phyloP scores from a whole-genome alignment of 139 green algal genomes.

The Chlorella sp. region DNA sequence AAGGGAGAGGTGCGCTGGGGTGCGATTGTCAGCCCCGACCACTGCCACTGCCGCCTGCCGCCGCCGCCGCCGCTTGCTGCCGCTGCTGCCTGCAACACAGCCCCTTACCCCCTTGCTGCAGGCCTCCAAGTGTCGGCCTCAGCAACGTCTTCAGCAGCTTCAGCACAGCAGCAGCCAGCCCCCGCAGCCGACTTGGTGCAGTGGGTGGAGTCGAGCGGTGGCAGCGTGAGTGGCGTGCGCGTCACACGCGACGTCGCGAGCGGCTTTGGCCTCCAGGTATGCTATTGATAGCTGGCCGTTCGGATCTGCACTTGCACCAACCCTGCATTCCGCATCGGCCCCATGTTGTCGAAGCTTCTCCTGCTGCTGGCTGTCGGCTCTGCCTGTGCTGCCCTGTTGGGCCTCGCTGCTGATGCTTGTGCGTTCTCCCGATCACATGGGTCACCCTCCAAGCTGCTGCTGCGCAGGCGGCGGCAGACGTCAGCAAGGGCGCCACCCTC shows the following conservation, averaged over 20 bases:
- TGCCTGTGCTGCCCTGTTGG: too few species aligned
- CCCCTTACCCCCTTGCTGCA: not conserved
- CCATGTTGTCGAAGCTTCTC: too few species aligned
- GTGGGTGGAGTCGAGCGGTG: constrained; percentile 24
- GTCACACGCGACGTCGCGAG: not conserved
- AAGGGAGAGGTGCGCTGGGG: not conserved
- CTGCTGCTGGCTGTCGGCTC: too few species aligned
- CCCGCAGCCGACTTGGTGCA: constrained; percentile 5
- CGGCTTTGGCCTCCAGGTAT: constrained; percentile 13
- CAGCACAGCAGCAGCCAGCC: not conserved
- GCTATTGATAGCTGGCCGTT: too few species aligned
- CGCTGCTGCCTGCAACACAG: not conserved
- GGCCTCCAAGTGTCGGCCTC: not conserved
- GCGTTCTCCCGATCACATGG: not conserved
- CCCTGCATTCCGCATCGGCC: too few species aligned
- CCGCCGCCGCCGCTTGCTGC: not conserved
- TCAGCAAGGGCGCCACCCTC: not conserved
- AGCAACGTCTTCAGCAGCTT: not conserved
- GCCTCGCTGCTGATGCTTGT: too few species aligned
- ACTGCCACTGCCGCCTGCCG: not conserved
- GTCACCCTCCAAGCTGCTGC: not conserved
- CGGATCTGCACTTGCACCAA: too few species aligned
- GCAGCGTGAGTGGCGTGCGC: not conserved
- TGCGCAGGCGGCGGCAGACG: not conserved
- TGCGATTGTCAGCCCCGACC: not conserved